A percentile compares a stretch with the other conserved stretches of the same genome.
phyloP scores from a whole-genome alignment of 2,329 filamentous ascomycete genomes.

The Colletotrichum abscissum region DNA sequence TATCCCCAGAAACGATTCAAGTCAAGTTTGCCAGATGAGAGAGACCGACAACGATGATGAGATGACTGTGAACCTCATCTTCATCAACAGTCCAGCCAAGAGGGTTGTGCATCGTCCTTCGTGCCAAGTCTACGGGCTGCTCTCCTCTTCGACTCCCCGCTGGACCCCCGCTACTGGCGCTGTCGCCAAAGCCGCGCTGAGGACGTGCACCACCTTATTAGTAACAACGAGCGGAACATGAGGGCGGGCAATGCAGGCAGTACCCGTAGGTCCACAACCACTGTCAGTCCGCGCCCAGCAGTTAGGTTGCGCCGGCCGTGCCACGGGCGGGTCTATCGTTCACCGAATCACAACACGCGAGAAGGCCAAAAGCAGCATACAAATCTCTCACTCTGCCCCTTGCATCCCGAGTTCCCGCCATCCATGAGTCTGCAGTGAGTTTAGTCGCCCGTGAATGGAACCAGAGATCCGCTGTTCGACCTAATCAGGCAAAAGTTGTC shows the following conservation, averaged over 20 bases:
- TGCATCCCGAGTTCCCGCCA: slow-evolving; percentile 17
- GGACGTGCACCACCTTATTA: not conserved
- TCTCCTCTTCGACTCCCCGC: not conserved
- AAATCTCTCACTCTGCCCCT: not conserved
- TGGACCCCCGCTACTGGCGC: not conserved
- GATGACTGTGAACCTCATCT: not conserved
- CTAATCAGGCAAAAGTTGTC: not conserved
- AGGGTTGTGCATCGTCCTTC: not conserved
- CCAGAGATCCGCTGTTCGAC: not conserved
- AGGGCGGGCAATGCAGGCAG: not conserved
- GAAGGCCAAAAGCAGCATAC: slow-evolving; percentile 34
- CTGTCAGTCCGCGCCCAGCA: slow-evolving; percentile 15
- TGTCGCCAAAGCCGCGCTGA: slow-evolving; percentile 6
- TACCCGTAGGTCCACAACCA: slow-evolving; percentile 5
- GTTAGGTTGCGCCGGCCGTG: slow-evolving; percentile 8
- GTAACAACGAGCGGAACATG: not conserved
- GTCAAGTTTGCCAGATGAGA: not conserved
- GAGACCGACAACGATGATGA: not conserved
- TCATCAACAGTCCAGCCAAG: not conserved
- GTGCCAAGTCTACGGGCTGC: not conserved
- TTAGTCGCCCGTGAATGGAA: not conserved
- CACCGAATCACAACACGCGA: slow-evolving; percentile 31
- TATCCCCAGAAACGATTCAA: not conserved
- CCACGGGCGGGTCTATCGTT: slow-evolving; percentile 10
- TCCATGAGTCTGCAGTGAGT: not conserved